phyloP scores from a whole-genome alignment of 2,329 filamentous ascomycete species.

The Hysterium pulicare region DNA sequence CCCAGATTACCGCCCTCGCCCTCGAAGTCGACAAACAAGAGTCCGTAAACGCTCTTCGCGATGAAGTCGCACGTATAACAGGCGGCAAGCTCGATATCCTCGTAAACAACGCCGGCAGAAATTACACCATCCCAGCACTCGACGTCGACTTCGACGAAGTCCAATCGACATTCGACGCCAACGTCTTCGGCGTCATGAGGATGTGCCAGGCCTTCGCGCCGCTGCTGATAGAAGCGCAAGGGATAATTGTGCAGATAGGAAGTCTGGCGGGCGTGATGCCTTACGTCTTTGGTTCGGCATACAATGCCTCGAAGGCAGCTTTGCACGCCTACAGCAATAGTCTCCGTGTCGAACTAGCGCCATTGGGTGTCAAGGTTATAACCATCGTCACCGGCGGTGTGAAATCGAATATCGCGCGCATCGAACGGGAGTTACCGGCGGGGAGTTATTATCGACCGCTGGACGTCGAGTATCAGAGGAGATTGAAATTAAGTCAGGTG shows the following conservation, averaged over 20 bases:
- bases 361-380: conserved; percentile 48
- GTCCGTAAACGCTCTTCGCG: conserved; percentile 48
- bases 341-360: conserved; percentile 55
- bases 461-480: conserved; percentile 48
- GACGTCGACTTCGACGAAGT: conserved; percentile 52
- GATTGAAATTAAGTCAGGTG: conserved; percentile 54
- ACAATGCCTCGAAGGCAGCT: conserved; percentile 60
- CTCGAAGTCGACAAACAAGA: conserved; percentile 52
- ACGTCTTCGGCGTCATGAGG: conserved; percentile 56
- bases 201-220: conserved; percentile 57
- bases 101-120: conserved; percentile 57
- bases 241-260: conserved; percentile 47
- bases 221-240: conserved; percentile 47
- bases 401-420: conserved; percentile 56
- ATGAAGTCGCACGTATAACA: conserved; percentile 46
- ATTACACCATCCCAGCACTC: conserved; percentile 57
- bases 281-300: conserved; percentile 43
- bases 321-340: conserved; percentile 58
- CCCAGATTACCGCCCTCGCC: conserved; percentile 53
- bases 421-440: conserved; percentile 44
- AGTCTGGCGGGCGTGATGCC: conserved; percentile 44
- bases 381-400: conserved; percentile 59
- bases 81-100: conserved; percentile 53
- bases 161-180: conserved; percentile 49
- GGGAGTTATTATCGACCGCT: conserved; percentile 53